A percentile compares a stretch with the other conserved stretches of the same genome.
Evolutionary conservation across 2,329 filamentous ascomycete species (phyloP).

Genomic region (Colletotrichum magnum): DNA sequence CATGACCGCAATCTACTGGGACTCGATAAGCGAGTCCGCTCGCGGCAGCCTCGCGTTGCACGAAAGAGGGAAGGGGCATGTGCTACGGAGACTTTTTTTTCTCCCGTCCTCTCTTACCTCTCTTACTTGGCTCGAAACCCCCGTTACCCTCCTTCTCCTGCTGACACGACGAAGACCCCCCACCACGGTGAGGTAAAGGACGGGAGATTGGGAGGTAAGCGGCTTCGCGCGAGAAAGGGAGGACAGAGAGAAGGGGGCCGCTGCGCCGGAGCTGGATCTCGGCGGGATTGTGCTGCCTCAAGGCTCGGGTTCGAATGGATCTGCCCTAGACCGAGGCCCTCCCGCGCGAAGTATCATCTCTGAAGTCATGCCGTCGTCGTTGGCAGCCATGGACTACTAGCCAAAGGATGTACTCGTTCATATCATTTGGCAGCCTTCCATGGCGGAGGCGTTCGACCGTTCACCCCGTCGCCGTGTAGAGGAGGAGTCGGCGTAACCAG

Average conservation of each 20-base stretch:
- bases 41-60: slow-evolving; percentile 22
- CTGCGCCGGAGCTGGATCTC: background rate
- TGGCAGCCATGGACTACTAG: background rate
- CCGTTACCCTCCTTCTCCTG: too few species aligned
- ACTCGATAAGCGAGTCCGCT: slow-evolving; percentile 36
- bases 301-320: background rate
- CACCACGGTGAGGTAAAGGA: background rate
- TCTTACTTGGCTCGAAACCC: too few species aligned
- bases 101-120: background rate
- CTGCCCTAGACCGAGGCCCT: background rate
- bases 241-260: background rate
- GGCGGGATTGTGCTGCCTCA: background rate
- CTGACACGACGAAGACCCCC: background rate
- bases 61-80: slow-evolving; percentile 18
- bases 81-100: slow-evolving; percentile 28
- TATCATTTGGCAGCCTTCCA: background rate
- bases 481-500: background rate
- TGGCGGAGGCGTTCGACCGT: background rate
- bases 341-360: slow-evolving; percentile 2
- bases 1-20: slow-evolving; percentile 30
- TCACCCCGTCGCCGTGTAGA: background rate
- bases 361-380: background rate
- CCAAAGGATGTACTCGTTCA: background rate
- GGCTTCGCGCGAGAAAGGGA: background rate
- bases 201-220: background rate